Base-by-base conservation (phyloP, 2,329 filamentous ascomycete species). In the Cladophialophora immunda region DNA sequence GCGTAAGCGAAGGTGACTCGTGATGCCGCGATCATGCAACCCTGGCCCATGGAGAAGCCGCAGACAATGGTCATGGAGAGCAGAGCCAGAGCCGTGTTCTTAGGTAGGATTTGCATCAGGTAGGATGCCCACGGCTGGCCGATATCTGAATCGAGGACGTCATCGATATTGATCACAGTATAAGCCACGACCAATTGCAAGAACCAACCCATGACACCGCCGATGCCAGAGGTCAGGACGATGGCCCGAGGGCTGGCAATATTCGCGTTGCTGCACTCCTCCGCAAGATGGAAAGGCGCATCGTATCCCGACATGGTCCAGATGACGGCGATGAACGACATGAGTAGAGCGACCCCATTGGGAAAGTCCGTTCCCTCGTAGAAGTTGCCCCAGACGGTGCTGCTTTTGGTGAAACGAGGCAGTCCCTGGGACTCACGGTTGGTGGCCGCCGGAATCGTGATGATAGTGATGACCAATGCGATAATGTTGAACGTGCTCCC, bases 161-260 rank as follows among this genome's bases (percentile, higher is more conserved):
- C 82, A 0, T 80, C 78, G 67, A 92, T 89, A 73, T 89, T 86
- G 55, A 87, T 81, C 32, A 92, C 87, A 0, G 90, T 92, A 76
- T 92, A 92, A 13, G 89, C 89, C 56, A 91, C 88, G 0, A 92
- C 87, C 9, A 92, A 81, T 75, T 92, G 90, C n/a, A 93, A 78
- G 71, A 90, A 87, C 87, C 90, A 93, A 54, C 90, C 90, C 68
- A 90, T 83, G 2, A 89, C 68, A 1, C 90, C 90, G 5, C 90
- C 90, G 1, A 89, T 81, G 1, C 80, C 85, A 0, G 88, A 88
- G 0, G 90, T 92, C 74, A 92, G 81, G 41, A 92, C 86, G 60
- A 92, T 93, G 7, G 90, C 90, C 13, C 90, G 86, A 0, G 90
- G 90, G 9, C 89, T 86, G 32, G 90, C 90, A 54, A 92, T 79